Evolutionary conservation across 768 basidiomycete species (phyloP).

Genomic region (Amanita rubescens): DNA sequence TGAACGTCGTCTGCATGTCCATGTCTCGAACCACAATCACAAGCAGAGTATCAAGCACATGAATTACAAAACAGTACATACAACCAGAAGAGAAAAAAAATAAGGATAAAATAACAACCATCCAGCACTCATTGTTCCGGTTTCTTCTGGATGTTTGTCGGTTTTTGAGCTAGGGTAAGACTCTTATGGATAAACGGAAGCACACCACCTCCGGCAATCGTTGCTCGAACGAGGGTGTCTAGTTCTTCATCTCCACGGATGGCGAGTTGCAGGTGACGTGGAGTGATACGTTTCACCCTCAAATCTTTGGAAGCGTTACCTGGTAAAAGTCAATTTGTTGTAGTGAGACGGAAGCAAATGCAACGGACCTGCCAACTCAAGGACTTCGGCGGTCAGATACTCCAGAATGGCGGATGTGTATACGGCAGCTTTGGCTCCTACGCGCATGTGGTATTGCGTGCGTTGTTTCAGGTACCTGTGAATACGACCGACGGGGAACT

Average conservation of each 20-base stretch:
- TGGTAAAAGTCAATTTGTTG: constrained; percentile 28
- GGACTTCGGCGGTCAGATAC: constrained; percentile 92
- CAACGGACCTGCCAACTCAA: constrained; percentile 84
- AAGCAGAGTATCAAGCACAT: background rate
- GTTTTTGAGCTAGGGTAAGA: constrained; percentile 48
- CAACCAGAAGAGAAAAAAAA: background rate
- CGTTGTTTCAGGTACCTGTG: constrained; percentile 91
- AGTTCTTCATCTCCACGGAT: constrained; percentile 97
- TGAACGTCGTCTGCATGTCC: too few relatives aligned
- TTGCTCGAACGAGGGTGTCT: constrained; percentile 90
- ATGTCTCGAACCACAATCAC: too few relatives aligned
- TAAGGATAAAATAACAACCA: background rate
- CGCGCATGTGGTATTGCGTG: constrained; percentile 89
- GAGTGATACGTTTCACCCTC: constrained; percentile 95
- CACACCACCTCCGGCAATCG: constrained; percentile 88
- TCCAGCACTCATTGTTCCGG: constrained; percentile 18
- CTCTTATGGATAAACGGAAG: constrained; percentile 86
- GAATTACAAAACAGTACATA: background rate
- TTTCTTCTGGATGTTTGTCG: constrained; percentile 37
- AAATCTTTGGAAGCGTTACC: constrained; percentile 97
- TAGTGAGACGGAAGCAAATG: constrained; percentile 5
- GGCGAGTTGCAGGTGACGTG: constrained; percentile 90
- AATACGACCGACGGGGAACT: constrained; percentile 98
- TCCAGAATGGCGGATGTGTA: constrained; percentile 96
- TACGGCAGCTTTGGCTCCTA: constrained; percentile 96